Evolutionary conservation across 768 basidiomycete genomes (phyloP), one percentile per base, ranked within the genome.

Genomic region (Mycena galopus): DNA sequence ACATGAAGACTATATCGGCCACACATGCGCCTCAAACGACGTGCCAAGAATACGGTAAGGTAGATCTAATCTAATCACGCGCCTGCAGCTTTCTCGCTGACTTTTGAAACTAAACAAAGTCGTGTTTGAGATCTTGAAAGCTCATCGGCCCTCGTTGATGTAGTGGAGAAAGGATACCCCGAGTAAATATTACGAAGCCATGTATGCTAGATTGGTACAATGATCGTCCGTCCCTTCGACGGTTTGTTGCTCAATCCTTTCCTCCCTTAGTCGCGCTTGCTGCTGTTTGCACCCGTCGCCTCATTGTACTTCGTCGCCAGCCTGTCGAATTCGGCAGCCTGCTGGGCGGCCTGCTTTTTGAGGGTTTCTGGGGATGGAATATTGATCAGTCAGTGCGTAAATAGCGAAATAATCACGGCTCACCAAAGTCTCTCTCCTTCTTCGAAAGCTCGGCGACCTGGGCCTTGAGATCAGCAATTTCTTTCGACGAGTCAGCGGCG

Each of bases 291-390:
- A 4, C 93, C 94, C 0, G 92, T 92, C 59, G 89, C 86, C 69
- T 90, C 85, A 79, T 94, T 95, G 82, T 91, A 90, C 81, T 91
- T 89, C 5, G 90, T 92, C 1, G 94, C 93, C 65, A 97, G 89
- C 65, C 95, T 87, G 83, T 96, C 92, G 77, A 94, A 96, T 78
- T 96, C 94, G 27, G 85, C 86, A 5, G 90, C 92, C 74, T 96
- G 94, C 76, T 94, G 92, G 0, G 85, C 80, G 0, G 94, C 93
- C 80, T 96, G 95, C 82, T 92, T 93, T 86, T 95, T 95, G 65
- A 96, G 81, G 23, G 91, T 93, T 23, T 91, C 94, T 95, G 76
- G 29, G 56, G 7, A 21, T 4, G 65, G 75, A 30, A 56, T 8
- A 23, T 7, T 68, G 23, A 35, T 59, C 59, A 59, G 35, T 39